These are phyloP conservation scores for Blastocystis sp. DNA, from an alignment of 352 stramenopile genomes.

Conservation along the genomic window DNA sequence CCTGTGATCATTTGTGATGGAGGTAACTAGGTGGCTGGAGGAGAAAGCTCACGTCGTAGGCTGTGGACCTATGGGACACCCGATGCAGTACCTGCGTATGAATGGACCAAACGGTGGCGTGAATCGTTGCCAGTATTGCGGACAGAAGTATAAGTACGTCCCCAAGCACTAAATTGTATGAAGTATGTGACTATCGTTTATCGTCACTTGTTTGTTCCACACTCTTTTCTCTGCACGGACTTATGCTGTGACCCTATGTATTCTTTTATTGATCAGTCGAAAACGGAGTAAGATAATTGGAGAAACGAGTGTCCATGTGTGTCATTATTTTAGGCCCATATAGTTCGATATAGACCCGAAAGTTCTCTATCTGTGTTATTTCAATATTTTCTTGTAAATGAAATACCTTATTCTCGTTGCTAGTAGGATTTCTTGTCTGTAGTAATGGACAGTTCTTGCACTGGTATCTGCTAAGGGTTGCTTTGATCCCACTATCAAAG, in stretches of 20 bases:
- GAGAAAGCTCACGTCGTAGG: slow-evolving; percentile 24
- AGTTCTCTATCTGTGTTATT: background rate
- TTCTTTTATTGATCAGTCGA: background rate
- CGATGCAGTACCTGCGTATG: slow-evolving; percentile 58
- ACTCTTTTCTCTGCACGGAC: background rate
- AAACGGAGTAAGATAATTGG: background rate
- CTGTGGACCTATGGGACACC: slow-evolving; percentile 53
- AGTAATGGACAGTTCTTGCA: background rate
- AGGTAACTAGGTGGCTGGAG: background rate
- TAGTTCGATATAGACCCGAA: background rate
- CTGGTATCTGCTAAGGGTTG: background rate
- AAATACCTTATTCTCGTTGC: background rate
- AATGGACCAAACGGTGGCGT: slow-evolving; percentile 58
- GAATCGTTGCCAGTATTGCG: slow-evolving; percentile 56
- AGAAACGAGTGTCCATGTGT: background rate
- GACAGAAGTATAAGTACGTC: slow-evolving; percentile 59
- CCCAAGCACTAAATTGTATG: slow-evolving; percentile 38
- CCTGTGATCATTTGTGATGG: slow-evolving; percentile 59
- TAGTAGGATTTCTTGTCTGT: background rate
- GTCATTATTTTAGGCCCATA: background rate
- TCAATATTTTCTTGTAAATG: slow-evolving; percentile 41
- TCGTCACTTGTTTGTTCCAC: slow-evolving; percentile 38
- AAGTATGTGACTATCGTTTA: slow-evolving; percentile 21
- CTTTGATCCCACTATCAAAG: background rate
- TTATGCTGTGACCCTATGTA: background rate